Evolutionary conservation across 208 protist species (phyloP).

Genomic region (Histomonas meleagridis): DNA sequence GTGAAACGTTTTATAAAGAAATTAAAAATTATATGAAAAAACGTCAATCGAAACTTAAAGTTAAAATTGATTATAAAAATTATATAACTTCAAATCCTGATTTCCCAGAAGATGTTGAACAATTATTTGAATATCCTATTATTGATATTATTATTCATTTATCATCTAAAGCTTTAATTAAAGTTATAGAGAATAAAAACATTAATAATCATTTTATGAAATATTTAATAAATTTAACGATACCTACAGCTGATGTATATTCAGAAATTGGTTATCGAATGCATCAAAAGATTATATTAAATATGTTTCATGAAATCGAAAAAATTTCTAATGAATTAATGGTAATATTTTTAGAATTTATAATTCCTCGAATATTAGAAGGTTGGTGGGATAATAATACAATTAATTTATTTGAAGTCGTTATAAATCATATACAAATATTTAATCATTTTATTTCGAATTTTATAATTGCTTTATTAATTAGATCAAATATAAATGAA

Average conservation of each 20-base stretch:
- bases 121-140: no score
- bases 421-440: background rate
- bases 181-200: no score
- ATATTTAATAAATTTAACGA: no score
- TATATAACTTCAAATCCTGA: no score
- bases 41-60: no score
- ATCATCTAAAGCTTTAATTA: no score
- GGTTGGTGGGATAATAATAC: background rate
- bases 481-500: background rate
- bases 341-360: background rate
- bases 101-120: no score
- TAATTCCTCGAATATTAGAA: background rate
- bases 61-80: no score
- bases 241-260: background rate
- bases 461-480: background rate
- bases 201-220: no score
- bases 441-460: background rate
- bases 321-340: background rate
- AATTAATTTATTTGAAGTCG: background rate
- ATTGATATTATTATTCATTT: no score
- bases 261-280: background rate
- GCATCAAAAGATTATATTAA: background rate
- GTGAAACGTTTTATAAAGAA: no score
- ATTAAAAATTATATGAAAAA: no score
- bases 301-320: background rate